Evolutionary conservation across 1,139 yeast genomes (phyloP).

Genomic region (Zygosaccharomyces pseudobailii): DNA sequence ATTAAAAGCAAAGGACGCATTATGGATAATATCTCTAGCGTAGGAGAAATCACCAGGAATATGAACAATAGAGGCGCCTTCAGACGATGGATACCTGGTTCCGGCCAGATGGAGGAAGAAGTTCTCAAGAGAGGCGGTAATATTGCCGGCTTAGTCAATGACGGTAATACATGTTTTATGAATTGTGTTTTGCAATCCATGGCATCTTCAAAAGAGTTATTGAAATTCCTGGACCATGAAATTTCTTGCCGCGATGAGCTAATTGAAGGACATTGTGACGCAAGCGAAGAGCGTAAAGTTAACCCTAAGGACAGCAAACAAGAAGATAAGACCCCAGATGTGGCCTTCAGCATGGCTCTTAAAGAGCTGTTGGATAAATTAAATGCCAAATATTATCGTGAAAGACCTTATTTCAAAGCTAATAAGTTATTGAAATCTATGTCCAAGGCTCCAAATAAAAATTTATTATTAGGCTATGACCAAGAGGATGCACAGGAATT

Average conservation of each 20-base stretch:
- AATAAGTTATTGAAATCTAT: conserved; percentile 58
- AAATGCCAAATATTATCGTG: conserved; percentile 48
- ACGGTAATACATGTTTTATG: conserved; percentile 93
- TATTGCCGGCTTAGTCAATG: conserved; percentile 81
- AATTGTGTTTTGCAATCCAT: conserved; percentile 80
- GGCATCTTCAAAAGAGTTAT: conserved; percentile 65
- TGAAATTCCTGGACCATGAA: conserved; percentile 54
- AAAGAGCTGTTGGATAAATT: conserved; percentile 48
- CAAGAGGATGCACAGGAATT: conserved; percentile 96
- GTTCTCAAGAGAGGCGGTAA: conserved; percentile 51
- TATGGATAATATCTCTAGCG: conserved; percentile 9
- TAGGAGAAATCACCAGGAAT: conserved; percentile 10
- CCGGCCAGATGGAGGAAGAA: conserved; percentile 20
- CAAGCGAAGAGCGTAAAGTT: background rate
- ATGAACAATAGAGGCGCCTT: conserved; percentile 11
- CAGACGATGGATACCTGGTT: conserved; percentile 25
- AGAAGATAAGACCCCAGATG: conserved; percentile 25
- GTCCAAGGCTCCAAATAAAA: conserved; percentile 76
- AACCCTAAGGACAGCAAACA: conserved; percentile 18
- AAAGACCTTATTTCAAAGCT: conserved; percentile 62
- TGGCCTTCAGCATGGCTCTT: conserved; percentile 51
- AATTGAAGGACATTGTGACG: conserved; percentile 24
- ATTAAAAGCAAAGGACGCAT: conserved; percentile 5
- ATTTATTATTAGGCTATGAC: conserved; percentile 73
- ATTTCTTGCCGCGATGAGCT: conserved; percentile 35